Percentiles rank a stretch among this genome's conserved stretches.
Evolutionary conservation across 495 filamentous ascomycete genomes (phyloP).

Genomic region (Trichodelitschia bisporula): DNA sequence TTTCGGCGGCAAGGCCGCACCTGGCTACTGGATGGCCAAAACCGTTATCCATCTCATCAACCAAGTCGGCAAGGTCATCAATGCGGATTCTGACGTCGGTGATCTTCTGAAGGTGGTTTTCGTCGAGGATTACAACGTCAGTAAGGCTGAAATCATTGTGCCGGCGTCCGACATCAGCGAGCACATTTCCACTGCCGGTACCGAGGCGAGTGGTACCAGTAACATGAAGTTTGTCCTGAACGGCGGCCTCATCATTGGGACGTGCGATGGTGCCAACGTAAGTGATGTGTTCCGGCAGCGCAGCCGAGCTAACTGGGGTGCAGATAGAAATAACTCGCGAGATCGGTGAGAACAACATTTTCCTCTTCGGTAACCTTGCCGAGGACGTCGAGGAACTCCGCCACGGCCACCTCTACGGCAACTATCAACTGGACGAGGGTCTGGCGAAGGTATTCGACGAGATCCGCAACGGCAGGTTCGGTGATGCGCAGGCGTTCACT

Average conservation of each 20-base stretch:
- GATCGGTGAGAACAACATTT: slow-evolving; percentile 87
- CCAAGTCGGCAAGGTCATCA: slow-evolving; percentile 73
- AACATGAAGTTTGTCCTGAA: slow-evolving; percentile 99
- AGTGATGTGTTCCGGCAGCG: slow-evolving; percentile 14
- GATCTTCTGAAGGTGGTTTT: slow-evolving; percentile 94
- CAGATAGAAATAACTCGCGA: slow-evolving; percentile 97
- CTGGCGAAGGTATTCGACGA: slow-evolving; percentile 60
- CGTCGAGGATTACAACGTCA: slow-evolving; percentile 95
- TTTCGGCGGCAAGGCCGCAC: slow-evolving; percentile 93
- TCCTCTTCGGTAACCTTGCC: slow-evolving; percentile 89
- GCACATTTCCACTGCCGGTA: slow-evolving; percentile 95
- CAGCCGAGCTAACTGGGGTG: neutral
- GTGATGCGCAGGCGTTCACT: slow-evolving; percentile 46
- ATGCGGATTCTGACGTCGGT: slow-evolving; percentile 73
- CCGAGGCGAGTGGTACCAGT: slow-evolving; percentile 42
- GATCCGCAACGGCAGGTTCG: slow-evolving; percentile 56
- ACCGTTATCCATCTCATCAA: slow-evolving; percentile 94
- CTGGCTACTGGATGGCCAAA: slow-evolving; percentile 99
- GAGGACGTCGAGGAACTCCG: slow-evolving; percentile 95
- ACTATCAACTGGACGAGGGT: slow-evolving; percentile 48
- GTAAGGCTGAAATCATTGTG: slow-evolving; percentile 90
- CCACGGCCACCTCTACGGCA: slow-evolving; percentile 64
- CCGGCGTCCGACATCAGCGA: slow-evolving; percentile 93
- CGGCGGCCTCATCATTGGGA: slow-evolving; percentile 89
- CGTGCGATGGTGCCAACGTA: slow-evolving; percentile 93